Percentiles rank a stretch among this genome's conserved stretches.
Evolutionary conservation across 495 filamentous ascomycete species (phyloP).

Genomic region (Penicillium ochrochloron): DNA sequence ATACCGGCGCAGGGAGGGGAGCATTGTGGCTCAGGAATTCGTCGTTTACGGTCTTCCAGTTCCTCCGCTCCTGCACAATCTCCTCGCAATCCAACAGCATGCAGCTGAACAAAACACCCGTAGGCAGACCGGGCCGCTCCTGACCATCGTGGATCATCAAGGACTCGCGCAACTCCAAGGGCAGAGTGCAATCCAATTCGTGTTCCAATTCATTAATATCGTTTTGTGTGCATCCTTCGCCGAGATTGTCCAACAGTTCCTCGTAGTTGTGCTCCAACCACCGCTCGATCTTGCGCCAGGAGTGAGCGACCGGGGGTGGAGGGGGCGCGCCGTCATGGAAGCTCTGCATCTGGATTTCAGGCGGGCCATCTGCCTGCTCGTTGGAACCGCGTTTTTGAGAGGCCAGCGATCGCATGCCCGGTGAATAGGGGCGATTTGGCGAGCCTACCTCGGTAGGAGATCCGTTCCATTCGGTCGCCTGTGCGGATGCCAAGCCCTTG

Average conservation of each 20-base stretch:
- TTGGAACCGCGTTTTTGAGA: slow-evolving; percentile 61
- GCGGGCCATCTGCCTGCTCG: slow-evolving; percentile 64
- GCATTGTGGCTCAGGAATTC: slow-evolving; percentile 71
- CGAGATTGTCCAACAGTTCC: slow-evolving; percentile 90
- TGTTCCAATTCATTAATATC: slow-evolving; percentile 98
- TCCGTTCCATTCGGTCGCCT: slow-evolving; percentile 60
- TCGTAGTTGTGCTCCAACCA: slow-evolving; percentile 96
- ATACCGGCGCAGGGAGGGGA: slow-evolving; percentile 55
- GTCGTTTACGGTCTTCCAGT: slow-evolving; percentile 91
- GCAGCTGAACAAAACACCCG: slow-evolving; percentile 87
- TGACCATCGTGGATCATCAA: slow-evolving; percentile 91
- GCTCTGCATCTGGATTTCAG: slow-evolving; percentile 95
- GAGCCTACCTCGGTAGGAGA: slow-evolving; percentile 62
- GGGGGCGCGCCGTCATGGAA: slow-evolving; percentile 92
- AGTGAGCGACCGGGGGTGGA: slow-evolving; percentile 82
- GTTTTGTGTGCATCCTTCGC: slow-evolving; percentile 88
- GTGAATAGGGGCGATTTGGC: slow-evolving; percentile 75
- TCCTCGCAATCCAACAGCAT: slow-evolving; percentile 99
- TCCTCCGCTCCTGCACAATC: slow-evolving; percentile 96
- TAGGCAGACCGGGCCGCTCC: slow-evolving; percentile 88
- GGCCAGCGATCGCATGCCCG: slow-evolving; percentile 78
- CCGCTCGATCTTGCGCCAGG: slow-evolving; percentile 89
- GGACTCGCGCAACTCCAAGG: slow-evolving; percentile 92
- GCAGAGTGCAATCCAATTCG: slow-evolving; percentile 91
- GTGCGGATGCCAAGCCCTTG: slow-evolving; percentile 57